Percentiles rank a stretch among this genome's conserved stretches.
phyloP scores from a whole-genome alignment of 495 filamentous ascomycete genomes.

The Penicillium taxi region DNA sequence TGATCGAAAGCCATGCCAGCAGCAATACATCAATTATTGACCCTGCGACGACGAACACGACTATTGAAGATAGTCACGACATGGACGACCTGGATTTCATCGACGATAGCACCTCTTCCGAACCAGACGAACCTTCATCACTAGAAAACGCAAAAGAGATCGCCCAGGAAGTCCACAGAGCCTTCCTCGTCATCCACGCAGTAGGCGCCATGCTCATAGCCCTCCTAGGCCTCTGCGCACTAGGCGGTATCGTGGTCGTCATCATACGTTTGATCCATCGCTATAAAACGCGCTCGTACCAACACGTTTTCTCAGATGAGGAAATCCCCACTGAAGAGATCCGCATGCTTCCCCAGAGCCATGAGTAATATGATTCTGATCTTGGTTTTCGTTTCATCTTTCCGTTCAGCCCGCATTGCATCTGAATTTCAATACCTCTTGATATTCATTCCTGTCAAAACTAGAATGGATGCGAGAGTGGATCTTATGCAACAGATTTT shows the following conservation, averaged over 20 bases:
- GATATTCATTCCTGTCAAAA: conserved; percentile 12
- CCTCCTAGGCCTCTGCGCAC: conserved; percentile 19
- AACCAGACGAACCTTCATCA: neutral
- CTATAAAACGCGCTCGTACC: conserved; percentile 26
- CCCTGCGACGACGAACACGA: conserved; percentile 8
- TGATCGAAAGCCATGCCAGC: no score
- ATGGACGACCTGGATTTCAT: conserved; percentile 11
- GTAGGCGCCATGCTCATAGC: conserved; percentile 29
- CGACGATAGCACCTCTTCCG: conserved; percentile 3
- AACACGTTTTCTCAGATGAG: conserved; percentile 29
- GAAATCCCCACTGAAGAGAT: conserved; percentile 21
- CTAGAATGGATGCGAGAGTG: conserved; percentile 5
- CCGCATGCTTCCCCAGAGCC: conserved; percentile 9
- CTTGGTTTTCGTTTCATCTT: neutral
- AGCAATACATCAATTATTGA: conserved; percentile 10
- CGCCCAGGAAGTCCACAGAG: conserved; percentile 26
- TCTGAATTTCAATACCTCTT: conserved; percentile 5
- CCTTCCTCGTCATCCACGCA: conserved; percentile 30
- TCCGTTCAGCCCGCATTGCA: conserved; percentile 2
- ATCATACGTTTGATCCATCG: conserved; percentile 18
- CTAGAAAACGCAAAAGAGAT: conserved; percentile 25
- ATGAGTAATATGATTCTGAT: conserved; percentile 5
- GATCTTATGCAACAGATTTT: conserved; percentile 17
- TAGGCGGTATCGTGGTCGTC: conserved; percentile 20
- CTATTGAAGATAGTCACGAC: neutral